Evolutionary conservation across 441 rosid species (phyloP).

Genomic region (Populus hybrid): DNA sequence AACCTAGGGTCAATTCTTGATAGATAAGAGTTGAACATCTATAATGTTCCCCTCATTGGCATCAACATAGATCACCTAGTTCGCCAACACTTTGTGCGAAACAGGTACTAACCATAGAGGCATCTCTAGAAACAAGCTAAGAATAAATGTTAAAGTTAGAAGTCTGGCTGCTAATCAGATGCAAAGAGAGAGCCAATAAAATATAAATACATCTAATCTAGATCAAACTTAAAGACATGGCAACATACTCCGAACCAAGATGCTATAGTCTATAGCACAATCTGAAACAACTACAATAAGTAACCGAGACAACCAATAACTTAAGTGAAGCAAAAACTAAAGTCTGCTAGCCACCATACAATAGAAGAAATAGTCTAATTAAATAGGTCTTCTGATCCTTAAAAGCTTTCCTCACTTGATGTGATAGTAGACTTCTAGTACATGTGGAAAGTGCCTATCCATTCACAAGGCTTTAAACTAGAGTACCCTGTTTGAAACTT

Average conservation of each 20-base stretch:
- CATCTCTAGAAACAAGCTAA: constrained; percentile 3
- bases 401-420: constrained; percentile 39
- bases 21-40: background rate
- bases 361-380: constrained; percentile 26
- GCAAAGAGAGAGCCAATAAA: constrained; percentile 16
- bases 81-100: background rate
- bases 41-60: background rate
- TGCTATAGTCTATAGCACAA: constrained; percentile 43
- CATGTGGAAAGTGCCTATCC: constrained; percentile 42
- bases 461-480: constrained; percentile 48
- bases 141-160: background rate
- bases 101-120: background rate
- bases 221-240: constrained; percentile 25
- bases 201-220: constrained; percentile 30
- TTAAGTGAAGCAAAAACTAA: constrained; percentile 23
- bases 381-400: constrained; percentile 36
- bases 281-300: constrained; percentile 31
- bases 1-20: background rate
- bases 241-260: constrained; percentile 26
- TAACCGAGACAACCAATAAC: constrained; percentile 25
- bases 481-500: constrained; percentile 52
- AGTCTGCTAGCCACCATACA: constrained; percentile 35
- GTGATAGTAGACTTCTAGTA: constrained; percentile 38
- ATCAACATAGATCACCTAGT: background rate
- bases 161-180: constrained; percentile 10